Evolutionary conservation across 2,329 filamentous ascomycete genomes (phyloP), one percentile per base, ranked within the genome.

Genomic region (Tolypocladium cylindrosporum): DNA sequence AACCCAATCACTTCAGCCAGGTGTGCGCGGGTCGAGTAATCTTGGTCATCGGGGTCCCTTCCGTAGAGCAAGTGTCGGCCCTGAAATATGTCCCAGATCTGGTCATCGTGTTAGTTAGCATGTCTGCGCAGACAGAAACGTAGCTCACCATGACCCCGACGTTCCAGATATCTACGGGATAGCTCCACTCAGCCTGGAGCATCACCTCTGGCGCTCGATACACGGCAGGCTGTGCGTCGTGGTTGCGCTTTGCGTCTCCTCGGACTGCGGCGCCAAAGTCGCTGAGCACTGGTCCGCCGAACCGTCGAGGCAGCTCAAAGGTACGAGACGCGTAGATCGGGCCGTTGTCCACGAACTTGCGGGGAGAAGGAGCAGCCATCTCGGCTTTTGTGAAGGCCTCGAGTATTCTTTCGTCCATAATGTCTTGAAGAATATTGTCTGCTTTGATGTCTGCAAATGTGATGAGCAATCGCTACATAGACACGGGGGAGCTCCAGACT

Each of bases 121-220:
- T 13, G 6, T 6, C 27, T 31, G 27, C 27, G 27, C 34, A 14
- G 36, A 36, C 11, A 36, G 36, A 11, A 53, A 36, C 9, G 10
- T 11, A 31, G 41, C 48, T 19, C 42, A 62, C 60, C 61, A 67
- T 66, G 24, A 57, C 60, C 4, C 66, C 64, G 6, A 67, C 58
- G 43, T 62, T 63, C 62, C 62, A 63, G 21, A 62, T 31, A 31
- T 31, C 27, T 31, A 31, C 27, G 27, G 27, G 27, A 31, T 31
- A 31, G 27, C 60, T 63, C 67, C 65, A 68, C 8, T 55, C 57
- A 2, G 59, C 60, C 57, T 58, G 55, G 1, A 68, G 52, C 59
- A 66, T 63, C 5, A 68, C 65, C 56, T 69, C 65, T 9, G 27
- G 66, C 4, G 65, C 61, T 11, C 62, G 61, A 54, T 66, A 68